These are phyloP conservation scores for Aspergillus uvarum DNA, from an alignment of 2,329 filamentous ascomycete genomes.

Conservation along the genomic window DNA sequence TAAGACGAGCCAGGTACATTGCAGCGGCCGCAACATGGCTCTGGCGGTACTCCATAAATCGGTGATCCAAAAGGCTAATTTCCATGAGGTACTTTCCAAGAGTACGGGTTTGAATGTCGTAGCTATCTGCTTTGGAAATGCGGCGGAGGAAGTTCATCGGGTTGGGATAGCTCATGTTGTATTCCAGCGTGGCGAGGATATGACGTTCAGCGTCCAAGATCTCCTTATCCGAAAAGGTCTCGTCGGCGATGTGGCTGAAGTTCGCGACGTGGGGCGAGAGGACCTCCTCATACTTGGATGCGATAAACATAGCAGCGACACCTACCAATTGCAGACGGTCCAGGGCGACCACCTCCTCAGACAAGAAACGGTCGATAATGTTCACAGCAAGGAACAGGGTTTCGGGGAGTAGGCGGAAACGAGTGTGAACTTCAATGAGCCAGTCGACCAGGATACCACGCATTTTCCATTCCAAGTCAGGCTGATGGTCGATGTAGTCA, in stretches of 20 bases:
- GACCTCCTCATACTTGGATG: constrained; percentile 98
- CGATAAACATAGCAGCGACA: constrained; percentile 99
- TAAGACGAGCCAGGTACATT: constrained; percentile 91
- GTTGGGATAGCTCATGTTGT: constrained; percentile 97
- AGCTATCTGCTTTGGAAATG: constrained; percentile 98
- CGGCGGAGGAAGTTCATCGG: constrained; percentile 99
- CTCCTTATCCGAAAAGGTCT: constrained; percentile 92
- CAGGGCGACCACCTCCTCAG: constrained; percentile 90
- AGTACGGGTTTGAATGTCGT: constrained; percentile 96
- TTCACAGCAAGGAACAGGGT: constrained; percentile 96
- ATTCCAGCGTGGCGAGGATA: constrained; percentile 85
- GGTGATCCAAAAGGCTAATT: constrained; percentile 91
- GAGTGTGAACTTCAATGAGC: constrained; percentile 96
- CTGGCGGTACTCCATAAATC: constrained; percentile 85
- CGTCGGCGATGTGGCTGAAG: constrained; percentile 95
- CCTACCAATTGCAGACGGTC: constrained; percentile 95
- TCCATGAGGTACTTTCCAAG: constrained; percentile 97
- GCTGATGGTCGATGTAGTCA: constrained; percentile 92
- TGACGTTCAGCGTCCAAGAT: constrained; percentile 97
- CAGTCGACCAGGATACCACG: constrained; percentile 96
- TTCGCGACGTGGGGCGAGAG: constrained; percentile 94
- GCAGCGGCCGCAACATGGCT: constrained; percentile 88
- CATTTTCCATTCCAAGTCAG: constrained; percentile 97
- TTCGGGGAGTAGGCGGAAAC: constrained; percentile 92
- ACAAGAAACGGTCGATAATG: constrained; percentile 97